These are phyloP conservation scores for Pouteria campechiana DNA, from an alignment of 179 eudicot species.

Conservation along the genomic window DNA sequence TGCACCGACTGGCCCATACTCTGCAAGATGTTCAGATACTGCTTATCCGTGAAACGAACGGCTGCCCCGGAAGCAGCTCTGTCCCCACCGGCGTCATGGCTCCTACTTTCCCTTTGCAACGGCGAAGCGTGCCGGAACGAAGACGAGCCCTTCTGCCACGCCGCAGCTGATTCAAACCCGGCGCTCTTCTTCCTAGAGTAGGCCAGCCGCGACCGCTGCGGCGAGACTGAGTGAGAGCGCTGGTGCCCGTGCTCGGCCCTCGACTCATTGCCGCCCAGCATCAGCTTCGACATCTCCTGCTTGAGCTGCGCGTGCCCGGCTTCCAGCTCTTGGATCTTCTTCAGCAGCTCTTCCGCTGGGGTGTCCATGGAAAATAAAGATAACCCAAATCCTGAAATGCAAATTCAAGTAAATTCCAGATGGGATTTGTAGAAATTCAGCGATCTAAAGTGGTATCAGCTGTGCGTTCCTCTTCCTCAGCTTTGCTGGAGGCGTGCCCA, in stretches of 20 bases:
- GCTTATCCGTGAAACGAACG: slow-evolving; percentile 46
- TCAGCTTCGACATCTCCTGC: slow-evolving; percentile 61
- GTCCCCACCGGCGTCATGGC: slow-evolving; percentile 7
- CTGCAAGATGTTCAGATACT: slow-evolving; percentile 79
- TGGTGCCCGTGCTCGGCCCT: slow-evolving; percentile 1
- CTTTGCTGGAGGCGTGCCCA: too few relatives aligned
- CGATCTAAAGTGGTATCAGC: too few relatives aligned
- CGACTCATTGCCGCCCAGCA: slow-evolving; percentile 17
- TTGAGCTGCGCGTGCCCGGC: slow-evolving; percentile 69
- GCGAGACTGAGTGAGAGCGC: slow-evolving; percentile 73
- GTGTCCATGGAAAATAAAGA: slow-evolving; percentile 12
- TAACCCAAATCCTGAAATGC: too few relatives aligned
- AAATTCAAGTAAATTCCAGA: too few relatives aligned
- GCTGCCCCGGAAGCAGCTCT: slow-evolving; percentile 16
- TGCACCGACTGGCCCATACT: slow-evolving; percentile 92
- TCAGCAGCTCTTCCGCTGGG: slow-evolving; percentile 52
- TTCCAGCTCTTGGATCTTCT: slow-evolving; percentile 81
- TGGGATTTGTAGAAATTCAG: too few relatives aligned
- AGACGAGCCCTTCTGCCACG: slow-evolving; percentile 40
- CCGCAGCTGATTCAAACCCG: slow-evolving; percentile 12
- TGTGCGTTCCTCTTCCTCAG: too few relatives aligned
- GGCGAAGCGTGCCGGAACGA: slow-evolving; percentile 67
- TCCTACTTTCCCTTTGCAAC: slow-evolving; percentile 60
- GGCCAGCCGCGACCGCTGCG: slow-evolving; percentile 32
- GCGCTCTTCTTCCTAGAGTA: slow-evolving; percentile 16